Evolutionary conservation across 2,329 filamentous ascomycete genomes (phyloP).

Genomic region (Verticillium tricorpus): DNA sequence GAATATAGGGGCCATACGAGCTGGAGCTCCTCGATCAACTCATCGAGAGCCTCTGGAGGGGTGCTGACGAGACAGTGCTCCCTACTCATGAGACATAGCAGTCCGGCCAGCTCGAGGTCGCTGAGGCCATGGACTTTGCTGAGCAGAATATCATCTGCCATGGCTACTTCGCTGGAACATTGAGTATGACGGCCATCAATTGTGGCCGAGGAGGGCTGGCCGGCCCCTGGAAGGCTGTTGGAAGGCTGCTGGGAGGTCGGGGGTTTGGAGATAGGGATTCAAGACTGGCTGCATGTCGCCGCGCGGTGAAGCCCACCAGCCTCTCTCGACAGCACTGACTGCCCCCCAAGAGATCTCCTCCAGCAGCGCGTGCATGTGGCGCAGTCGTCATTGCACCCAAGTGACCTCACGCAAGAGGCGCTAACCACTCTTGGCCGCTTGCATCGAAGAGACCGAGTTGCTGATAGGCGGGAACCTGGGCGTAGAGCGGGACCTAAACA

Average conservation of each 20-base stretch:
- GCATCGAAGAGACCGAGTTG: constrained; percentile 5
- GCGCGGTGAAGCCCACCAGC: neutral
- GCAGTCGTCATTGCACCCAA: constrained; percentile 1
- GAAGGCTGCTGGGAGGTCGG: neutral
- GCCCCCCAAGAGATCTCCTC: neutral
- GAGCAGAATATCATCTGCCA: constrained; percentile 60
- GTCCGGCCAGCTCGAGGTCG: constrained; percentile 81
- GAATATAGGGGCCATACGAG: constrained; percentile 42
- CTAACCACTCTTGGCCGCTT: constrained; percentile 9
- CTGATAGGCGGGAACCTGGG: constrained; percentile 13
- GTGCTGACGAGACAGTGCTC: constrained; percentile 90
- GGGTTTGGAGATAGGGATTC: neutral
- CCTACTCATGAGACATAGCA: constrained; percentile 74
- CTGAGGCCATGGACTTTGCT: constrained; percentile 72
- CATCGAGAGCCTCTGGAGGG: constrained; percentile 54
- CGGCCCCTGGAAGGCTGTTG: neutral
- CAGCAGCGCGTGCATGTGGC: neutral
- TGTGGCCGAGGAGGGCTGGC: neutral
- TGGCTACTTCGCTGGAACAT: constrained; percentile 24
- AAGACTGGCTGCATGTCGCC: neutral
- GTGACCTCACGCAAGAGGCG: constrained; percentile 3
- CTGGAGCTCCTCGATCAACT: constrained; percentile 68
- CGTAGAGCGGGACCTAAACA: constrained; percentile 2
- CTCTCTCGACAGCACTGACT: neutral
- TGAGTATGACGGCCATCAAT: neutral